Percentiles rank a stretch among this genome's conserved stretches.
Conservation (phyloP, 2,329 filamentous ascomycete species). For the Chaetoscypha palmicola region DNA sequence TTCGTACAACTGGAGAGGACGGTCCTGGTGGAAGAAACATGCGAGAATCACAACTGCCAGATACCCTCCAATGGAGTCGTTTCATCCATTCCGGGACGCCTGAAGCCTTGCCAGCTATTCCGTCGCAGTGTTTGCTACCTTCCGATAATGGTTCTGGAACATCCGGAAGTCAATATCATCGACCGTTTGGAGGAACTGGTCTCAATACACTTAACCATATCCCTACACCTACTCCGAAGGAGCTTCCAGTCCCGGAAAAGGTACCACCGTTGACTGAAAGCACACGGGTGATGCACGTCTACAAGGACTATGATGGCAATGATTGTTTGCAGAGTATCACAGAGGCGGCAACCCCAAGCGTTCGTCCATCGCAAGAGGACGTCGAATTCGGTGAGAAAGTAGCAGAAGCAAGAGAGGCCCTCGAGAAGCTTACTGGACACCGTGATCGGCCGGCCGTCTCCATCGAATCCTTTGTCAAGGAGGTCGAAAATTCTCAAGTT, state of each 20-base stretch:
- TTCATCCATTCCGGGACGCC: conserved; percentile 22
- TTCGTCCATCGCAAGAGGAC: conserved; percentile 18
- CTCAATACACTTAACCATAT: conserved; percentile 25
- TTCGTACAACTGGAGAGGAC: neutral
- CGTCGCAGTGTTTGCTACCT: conserved; percentile 31
- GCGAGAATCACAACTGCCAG: conserved; percentile 15
- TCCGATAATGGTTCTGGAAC: conserved; percentile 28
- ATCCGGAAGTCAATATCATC: conserved; percentile 22
- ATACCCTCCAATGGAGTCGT: conserved; percentile 26
- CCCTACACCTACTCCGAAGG: conserved; percentile 13
- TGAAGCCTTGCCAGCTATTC: conserved; percentile 29
- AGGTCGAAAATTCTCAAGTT: conserved; percentile 10
- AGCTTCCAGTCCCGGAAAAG: conserved; percentile 2
- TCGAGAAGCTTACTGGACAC: conserved; percentile 18
- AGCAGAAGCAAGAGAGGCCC: conserved; percentile 13
- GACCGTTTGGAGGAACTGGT: conserved; percentile 26
- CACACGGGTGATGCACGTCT: conserved; percentile 20
- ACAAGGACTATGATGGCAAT: conserved; percentile 25
- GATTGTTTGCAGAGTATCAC: conserved; percentile 26
- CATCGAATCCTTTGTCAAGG: conserved; percentile 9
- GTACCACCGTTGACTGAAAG: conserved; percentile 1
- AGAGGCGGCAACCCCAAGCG: conserved; percentile 25
- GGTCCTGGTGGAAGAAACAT: neutral
- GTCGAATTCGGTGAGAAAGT: conserved; percentile 15
- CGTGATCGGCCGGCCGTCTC: conserved; percentile 7